Evolutionary conservation across 768 basidiomycete species (phyloP), one percentile per base, ranked within the genome.

Genomic region (Obba rivulosa): DNA sequence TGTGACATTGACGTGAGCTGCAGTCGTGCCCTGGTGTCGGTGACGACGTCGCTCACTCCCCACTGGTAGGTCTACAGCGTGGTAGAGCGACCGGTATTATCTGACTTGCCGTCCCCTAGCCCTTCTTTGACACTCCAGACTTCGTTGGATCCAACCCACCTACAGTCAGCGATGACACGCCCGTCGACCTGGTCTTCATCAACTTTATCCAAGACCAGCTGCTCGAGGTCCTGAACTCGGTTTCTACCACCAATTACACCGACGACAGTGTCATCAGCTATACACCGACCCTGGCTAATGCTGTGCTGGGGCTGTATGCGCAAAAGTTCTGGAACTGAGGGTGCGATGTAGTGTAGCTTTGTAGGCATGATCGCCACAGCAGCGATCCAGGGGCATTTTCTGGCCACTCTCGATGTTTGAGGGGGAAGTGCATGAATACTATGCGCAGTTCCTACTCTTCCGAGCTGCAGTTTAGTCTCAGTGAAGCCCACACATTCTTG

Each of bases 181-280:
- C 68, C 0, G 72, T 92, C 52, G 89, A 92, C 56, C 74, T 92
- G 18, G 81, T 91, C 28, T 92, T 90, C 62, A 72, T 84, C 41
- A 71, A 83, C 62, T 91, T 88, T 63, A 80, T 89, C 58, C 68
- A 74, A 57, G 46, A 57, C 4, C 67, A 77, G 52, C 58, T 86
- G 22, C 52, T 87, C 49, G 35, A 53, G 4, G 74, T 78, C 22
- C 59, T 89, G 44, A 91, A 91, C 56, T 31, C 42, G 1, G 58
- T 82, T 20, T 80, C 85, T 66, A 73, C 37, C 7, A 59, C 53
- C 22, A 77, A 59, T 3, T 89, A 77, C 57, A 75, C 76, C 2
- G 57, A 60, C 0, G 57, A 68, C 10, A 81, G 90, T 58, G 77
- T 82, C 1, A 48, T 57, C 28, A n/a, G 55, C 28, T 90, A 89